Evolutionary conservation across 495 filamentous ascomycete genomes (phyloP), one percentile per base, ranked within the genome.

Genomic region (Aspergillus egyptiacus): DNA sequence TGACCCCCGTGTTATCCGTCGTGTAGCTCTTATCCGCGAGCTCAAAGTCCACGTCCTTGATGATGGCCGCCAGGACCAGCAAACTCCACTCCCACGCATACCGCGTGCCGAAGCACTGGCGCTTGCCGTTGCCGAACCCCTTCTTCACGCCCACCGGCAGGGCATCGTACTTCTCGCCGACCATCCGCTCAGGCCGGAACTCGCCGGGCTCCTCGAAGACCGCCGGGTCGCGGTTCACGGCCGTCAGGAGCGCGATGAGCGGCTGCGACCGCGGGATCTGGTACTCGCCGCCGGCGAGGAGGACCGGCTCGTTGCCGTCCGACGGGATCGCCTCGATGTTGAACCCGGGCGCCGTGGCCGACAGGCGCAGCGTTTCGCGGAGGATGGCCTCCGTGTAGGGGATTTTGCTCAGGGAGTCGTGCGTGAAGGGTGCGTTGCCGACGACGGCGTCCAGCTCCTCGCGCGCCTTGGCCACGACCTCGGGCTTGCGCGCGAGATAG

Each of bases 351-450:
- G 85, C 86, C 2, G 84, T 79, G 2, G 85, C 77, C 15, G 70
- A 73, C 0, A 91, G 65, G 30, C 89, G 80, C 17, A 91, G 67
- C 0, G 86, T 77, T 65, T 95, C 89, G 7, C 85, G 78, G 28
- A 93, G 71, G 42, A 85, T 70, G 30, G 77, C 84, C 23, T 79
- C 73, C 51, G 83, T 65, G 63, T 87, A 91, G 3, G 71, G 65
- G 10, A 91, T 68, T 40, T 79, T 77, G 15, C 75, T 71, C 47
- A 91, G 68, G 58, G 90, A 84, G 9, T 83, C 63, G 27, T 70
- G 57, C 17, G 63, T 54, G 36, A 75, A 62, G 15, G 40, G 55
- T 15, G 57, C 55, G 31, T 56, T 34, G 9, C 66, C 64, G 34
- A 71, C 49, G 18, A 73, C 54, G 6, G 62, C 46, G 56, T 73